A percentile compares a stretch with the other conserved stretches of the same genome.
phyloP scores from a whole-genome alignment of 768 basidiomycete genomes.

The Suillus occidentalis region DNA sequence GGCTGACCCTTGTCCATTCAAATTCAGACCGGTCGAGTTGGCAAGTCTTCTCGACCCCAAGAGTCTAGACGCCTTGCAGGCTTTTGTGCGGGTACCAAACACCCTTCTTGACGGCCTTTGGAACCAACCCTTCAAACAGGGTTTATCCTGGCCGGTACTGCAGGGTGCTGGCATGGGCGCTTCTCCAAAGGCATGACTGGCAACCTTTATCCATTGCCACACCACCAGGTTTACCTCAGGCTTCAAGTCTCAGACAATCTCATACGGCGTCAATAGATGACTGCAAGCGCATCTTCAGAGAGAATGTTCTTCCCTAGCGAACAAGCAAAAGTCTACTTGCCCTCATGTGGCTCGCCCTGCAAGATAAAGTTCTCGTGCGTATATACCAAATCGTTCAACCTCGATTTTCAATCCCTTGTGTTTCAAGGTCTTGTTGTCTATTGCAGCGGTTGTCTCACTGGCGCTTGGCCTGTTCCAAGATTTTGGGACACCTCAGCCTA shows the following conservation, averaged over 20 bases:
- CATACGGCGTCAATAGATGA: constrained; percentile 52
- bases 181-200: constrained; percentile 35
- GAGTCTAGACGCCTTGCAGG: constrained; percentile 59
- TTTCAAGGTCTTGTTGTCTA: too few relatives aligned
- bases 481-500: too few relatives aligned
- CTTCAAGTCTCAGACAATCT: constrained; percentile 10
- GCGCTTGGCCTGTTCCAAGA: too few relatives aligned
- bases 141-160: constrained; percentile 30
- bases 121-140: constrained; percentile 57
- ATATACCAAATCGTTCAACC: neutral
- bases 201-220: constrained; percentile 18
- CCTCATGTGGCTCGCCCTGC: constrained; percentile 84
- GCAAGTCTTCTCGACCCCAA: constrained; percentile 92
- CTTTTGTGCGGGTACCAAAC: constrained; percentile 70
- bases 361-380: constrained; percentile 87
- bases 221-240: constrained; percentile 15
- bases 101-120: constrained; percentile 72
- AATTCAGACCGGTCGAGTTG: constrained; percentile 68
- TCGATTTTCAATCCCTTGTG: constrained; percentile 16
- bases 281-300: constrained; percentile 70
- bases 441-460: constrained; percentile 90
- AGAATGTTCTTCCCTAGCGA: constrained; percentile 73
- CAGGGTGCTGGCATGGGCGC: constrained; percentile 33
- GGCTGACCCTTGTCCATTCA: constrained; percentile 77
- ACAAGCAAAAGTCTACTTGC: constrained; percentile 65